Evolutionary conservation across 768 basidiomycete species (phyloP).

Genomic region (Rhodotorula toruloides): DNA sequence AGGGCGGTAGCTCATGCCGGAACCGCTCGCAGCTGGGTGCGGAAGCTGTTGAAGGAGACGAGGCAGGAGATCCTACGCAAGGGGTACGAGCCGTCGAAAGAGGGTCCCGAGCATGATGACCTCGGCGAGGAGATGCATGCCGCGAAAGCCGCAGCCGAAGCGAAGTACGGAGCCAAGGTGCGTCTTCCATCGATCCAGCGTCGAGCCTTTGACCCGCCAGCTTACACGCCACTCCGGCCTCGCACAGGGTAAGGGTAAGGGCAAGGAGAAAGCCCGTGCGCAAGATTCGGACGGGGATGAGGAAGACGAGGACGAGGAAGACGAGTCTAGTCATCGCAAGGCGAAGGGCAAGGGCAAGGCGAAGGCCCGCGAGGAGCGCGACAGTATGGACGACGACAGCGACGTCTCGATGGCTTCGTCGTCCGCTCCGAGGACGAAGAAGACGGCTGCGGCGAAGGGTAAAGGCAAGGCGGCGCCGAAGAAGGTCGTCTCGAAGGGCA

Average conservation of each 20-base stretch:
- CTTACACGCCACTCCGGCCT: neutral
- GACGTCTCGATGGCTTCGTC: slow-evolving; percentile 21
- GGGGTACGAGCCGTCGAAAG: slow-evolving; percentile 35
- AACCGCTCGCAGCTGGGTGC: slow-evolving; percentile 45
- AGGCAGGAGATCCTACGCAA: slow-evolving; percentile 37
- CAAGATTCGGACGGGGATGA: slow-evolving; percentile 3
- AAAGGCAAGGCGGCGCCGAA: too few species aligned
- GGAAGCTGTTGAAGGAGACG: slow-evolving; percentile 46
- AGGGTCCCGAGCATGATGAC: slow-evolving; percentile 46
- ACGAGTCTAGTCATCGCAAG: neutral
- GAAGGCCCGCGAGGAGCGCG: slow-evolving; percentile 1
- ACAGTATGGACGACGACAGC: slow-evolving; percentile 28
- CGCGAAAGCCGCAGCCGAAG: slow-evolving; percentile 44
- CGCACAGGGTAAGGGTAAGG: slow-evolving; percentile 29
- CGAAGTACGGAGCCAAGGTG: slow-evolving; percentile 36
- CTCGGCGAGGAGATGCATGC: slow-evolving; percentile 46
- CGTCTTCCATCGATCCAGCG: neutral
- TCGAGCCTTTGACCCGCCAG: too few species aligned
- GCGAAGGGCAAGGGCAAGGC: slow-evolving; percentile 26
- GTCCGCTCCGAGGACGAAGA: neutral
- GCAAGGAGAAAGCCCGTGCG: slow-evolving; percentile 9
- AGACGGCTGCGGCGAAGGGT: neutral
- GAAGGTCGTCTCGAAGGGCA: slow-evolving; percentile 12
- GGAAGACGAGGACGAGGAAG: neutral
- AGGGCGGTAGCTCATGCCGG: neutral